Evolutionary conservation across 208 protist genomes (phyloP), one percentile per base, ranked within the genome.

Genomic region (Angomonas deanei): DNA sequence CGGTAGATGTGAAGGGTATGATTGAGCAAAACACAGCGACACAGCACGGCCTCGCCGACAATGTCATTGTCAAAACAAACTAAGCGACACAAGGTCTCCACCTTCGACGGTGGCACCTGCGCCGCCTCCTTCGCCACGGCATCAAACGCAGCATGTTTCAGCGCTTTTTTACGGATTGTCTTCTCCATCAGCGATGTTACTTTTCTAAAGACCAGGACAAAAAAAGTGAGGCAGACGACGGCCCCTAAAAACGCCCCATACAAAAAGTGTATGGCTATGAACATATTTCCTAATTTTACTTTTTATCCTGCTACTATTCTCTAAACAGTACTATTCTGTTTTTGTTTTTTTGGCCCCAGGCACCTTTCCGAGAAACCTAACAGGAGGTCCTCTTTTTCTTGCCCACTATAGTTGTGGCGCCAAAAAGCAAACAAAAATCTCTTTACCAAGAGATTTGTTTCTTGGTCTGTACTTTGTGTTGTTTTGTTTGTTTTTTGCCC

Each of bases 11-110:
- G 70, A 27, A 92, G 85, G 15, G 76, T 91, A 57, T 65, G 66
- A 55, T 81, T 72, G 64, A 74, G 86, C 42, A 91, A 66, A 10
- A 92, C 78, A 42, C 76, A 80, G 24, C 81, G 84, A 52, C 84
- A 87, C 58, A 72, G 78, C 28, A 94, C 82, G 10, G 68, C 70
- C 30, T 77, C 71, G 21, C 81, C 63, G 1, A 91, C 59, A 50
- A 92, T 81, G 61, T 79, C 74, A 72, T 88, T 61, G 39, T 92
- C 78, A 63, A 88, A 92, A 61, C 78, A 61, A 0, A 74, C 76
- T 50, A 92, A 76, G 47, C 78, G 67, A 54, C 88, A 92, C 15
- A 92, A 62, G 15, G 71, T 79, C 56, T 94, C 72, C 5, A 91
- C 79, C 57, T 88, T 86, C 13, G 78, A 73, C 0, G 67, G 17